Evolutionary conservation across 1,284 basidiomycete genomes (phyloP).

Genomic region (Sanghuangporus baumii): DNA sequence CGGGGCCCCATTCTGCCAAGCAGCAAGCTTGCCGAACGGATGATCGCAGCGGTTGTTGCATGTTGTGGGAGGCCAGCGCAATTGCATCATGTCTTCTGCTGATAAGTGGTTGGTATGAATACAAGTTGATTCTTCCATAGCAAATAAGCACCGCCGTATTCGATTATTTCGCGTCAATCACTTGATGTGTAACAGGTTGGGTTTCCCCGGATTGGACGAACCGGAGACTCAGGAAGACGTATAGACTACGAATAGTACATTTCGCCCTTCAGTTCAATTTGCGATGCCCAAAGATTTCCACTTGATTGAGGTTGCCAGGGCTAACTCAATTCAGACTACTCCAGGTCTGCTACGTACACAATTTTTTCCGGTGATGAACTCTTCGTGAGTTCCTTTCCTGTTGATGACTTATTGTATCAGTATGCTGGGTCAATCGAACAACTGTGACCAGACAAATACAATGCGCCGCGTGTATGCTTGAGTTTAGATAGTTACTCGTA

Average conservation of each 20-base stretch:
- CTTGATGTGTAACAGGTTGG: not conserved
- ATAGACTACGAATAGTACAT: not conserved
- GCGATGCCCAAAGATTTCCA: not conserved
- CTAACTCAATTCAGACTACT: constrained; percentile 10
- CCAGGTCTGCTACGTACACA: not conserved
- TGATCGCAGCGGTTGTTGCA: no score
- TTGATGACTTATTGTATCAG: not conserved
- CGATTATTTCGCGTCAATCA: no score
- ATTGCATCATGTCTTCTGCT: no score
- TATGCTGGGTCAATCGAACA: no score
- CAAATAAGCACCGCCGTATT: no score
- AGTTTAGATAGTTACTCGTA: no score
- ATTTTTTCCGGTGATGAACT: not conserved
- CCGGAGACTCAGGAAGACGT: not conserved
- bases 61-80: no score
- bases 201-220: not conserved
- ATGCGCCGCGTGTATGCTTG: no score
- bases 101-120: no score
- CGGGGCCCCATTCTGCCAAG: not conserved
- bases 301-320: not conserved
- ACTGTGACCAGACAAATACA: no score
- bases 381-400: not conserved
- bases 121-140: no score
- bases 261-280: not conserved
- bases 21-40: no score